phyloP scores from a whole-genome alignment of 2,329 filamentous ascomycete genomes.

The Apiospora aurea region DNA sequence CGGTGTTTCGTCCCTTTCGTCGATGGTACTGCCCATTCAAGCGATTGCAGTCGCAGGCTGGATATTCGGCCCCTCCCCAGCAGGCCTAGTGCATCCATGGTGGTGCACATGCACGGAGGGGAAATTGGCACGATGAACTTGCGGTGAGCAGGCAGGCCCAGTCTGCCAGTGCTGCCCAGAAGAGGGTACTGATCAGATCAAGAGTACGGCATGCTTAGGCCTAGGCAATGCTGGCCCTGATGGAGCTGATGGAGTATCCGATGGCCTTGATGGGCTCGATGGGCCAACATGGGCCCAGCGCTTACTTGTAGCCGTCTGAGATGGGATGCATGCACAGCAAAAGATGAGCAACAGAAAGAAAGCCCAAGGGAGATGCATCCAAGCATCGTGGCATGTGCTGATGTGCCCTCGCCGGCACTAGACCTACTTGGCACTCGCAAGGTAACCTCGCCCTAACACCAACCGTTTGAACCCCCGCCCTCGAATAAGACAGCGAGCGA shows the following conservation, averaged over 20 bases:
- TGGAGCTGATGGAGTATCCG: not conserved
- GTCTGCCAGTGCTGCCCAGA: not conserved
- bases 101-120: slow-evolving; percentile 3
- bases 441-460: slow-evolving; percentile 10
- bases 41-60: not conserved
- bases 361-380: too few species aligned
- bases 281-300: not conserved
- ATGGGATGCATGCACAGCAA: not conserved
- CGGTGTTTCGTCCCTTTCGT: slow-evolving; percentile 1
- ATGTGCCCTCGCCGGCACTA: slow-evolving; percentile 7
- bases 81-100: not conserved
- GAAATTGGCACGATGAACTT: not conserved
- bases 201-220: not conserved
- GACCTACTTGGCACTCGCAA: not conserved
- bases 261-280: not conserved
- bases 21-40: not conserved
- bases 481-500: not conserved
- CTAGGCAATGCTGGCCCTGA: too few species aligned
- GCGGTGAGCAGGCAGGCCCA: slow-evolving; percentile 8
- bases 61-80: not conserved
- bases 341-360: too few species aligned
- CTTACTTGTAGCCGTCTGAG: slow-evolving; percentile 1
- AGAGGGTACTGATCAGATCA: too few species aligned
- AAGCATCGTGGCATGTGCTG: too few species aligned
- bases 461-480: not conserved